Percentiles rank a stretch among this genome's conserved stretches.
phyloP scores from a whole-genome alignment of 139 green algal species.

The Micromonas commoda region DNA sequence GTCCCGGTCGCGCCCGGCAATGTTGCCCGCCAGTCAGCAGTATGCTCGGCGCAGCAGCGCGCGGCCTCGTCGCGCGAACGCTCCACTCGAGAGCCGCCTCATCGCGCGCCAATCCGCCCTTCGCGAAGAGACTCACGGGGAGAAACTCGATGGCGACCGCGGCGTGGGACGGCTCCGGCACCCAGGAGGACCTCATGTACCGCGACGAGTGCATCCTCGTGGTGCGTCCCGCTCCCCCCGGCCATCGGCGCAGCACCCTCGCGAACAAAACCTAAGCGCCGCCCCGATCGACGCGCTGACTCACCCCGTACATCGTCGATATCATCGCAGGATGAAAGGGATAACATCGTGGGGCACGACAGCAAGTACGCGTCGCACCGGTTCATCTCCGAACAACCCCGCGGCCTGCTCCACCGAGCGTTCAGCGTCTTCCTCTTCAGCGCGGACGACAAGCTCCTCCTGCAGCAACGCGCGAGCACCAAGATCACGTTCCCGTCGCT shows the following conservation, averaged over 20 bases:
- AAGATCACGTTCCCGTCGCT: slow-evolving; percentile 95
- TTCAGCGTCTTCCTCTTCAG: slow-evolving; percentile 97
- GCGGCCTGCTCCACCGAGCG: slow-evolving; percentile 71
- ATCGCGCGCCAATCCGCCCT: no score
- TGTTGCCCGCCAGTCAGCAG: no score
- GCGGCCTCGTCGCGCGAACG: no score
- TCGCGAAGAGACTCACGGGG: no score
- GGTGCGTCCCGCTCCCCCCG: not conserved
- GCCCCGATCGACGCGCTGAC: not conserved
- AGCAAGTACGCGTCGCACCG: slow-evolving; percentile 62
- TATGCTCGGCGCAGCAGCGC: no score
- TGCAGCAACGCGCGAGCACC: slow-evolving; percentile 62
- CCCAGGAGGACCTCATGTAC: slow-evolving; percentile 52
- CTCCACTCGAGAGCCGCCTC: no score
- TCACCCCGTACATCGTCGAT: no score
- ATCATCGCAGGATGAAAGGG: slow-evolving; percentile 47
- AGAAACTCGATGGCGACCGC: no score
- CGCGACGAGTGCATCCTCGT: slow-evolving; percentile 83
- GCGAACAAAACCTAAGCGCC: no score
- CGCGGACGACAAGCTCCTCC: slow-evolving; percentile 56
- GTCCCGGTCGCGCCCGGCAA: no score
- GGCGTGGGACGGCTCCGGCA: slow-evolving; percentile 23
- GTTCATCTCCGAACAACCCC: slow-evolving; percentile 16
- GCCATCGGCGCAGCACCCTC: no score
- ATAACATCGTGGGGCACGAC: slow-evolving; percentile 59